phyloP scores from a whole-genome alignment of 345 rosid species.

The Lepidium aucheri region DNA sequence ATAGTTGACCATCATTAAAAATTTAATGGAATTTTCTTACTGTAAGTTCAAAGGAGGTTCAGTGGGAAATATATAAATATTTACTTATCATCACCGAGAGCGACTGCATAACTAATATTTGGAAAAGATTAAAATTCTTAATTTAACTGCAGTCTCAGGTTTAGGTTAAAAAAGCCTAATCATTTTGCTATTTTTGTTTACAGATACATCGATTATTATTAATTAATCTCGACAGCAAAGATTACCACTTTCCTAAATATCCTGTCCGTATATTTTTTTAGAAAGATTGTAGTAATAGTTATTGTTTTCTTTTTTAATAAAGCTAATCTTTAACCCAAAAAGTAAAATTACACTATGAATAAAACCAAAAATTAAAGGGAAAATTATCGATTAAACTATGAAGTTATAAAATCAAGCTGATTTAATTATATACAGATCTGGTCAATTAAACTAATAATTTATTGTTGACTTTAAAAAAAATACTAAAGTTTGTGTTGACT shows the following conservation, averaged over 20 bases:
- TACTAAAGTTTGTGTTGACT: too few relatives aligned
- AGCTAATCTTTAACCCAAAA: background rate
- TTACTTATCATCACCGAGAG: conserved; percentile 11
- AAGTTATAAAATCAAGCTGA: too few relatives aligned
- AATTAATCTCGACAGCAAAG: background rate
- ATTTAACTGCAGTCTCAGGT: background rate
- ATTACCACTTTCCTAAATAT: conserved; percentile 8
- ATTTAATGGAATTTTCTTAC: background rate
- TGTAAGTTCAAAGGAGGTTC: background rate
- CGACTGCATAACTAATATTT: conserved; percentile 14
- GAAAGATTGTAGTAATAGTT: background rate
- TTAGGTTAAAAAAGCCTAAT: background rate
- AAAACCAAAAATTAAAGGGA: background rate
- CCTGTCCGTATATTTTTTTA: background rate
- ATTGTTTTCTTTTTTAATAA: background rate
- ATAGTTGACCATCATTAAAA: conserved; percentile 7
- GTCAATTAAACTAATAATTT: too few relatives aligned
- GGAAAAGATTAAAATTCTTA: background rate
- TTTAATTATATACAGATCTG: too few relatives aligned
- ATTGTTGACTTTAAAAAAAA: too few relatives aligned
- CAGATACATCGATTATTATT: background rate
- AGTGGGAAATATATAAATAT: conserved; percentile 13
- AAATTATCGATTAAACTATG: too few relatives aligned
- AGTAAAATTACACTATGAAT: background rate
- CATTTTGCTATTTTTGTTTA: background rate